Percentiles rank a stretch among this genome's conserved stretches.
phyloP scores from a whole-genome alignment of 179 eudicot species.

The Spergularia azorica region DNA sequence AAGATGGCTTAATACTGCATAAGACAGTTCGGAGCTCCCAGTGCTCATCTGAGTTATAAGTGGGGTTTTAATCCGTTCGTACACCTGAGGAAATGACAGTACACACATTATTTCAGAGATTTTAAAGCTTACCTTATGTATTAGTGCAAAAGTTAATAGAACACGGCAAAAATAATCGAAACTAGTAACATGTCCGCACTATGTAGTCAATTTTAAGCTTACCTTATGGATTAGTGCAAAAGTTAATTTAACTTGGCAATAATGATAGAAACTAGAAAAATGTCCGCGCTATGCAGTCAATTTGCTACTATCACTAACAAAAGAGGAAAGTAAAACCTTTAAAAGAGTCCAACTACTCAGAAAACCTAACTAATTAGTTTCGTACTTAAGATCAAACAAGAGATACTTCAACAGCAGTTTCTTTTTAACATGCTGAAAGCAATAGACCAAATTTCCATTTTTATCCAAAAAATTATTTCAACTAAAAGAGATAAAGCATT shows the following conservation, averaged over 20 bases:
- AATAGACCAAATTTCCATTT: too few relatives aligned
- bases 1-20: slow-evolving; percentile 89
- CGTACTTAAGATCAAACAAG: too few relatives aligned
- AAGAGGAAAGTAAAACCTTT: background rate
- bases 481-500: too few relatives aligned
- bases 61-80: slow-evolving; percentile 97
- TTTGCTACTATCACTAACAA: background rate
- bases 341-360: background rate
- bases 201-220: too few relatives aligned
- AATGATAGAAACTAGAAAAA: too few relatives aligned
- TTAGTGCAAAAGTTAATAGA: background rate
- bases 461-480: too few relatives aligned
- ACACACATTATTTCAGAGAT: background rate
- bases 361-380: too few relatives aligned
- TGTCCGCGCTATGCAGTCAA: too few relatives aligned
- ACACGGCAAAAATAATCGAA: slow-evolving; percentile 1
- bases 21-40: slow-evolving; percentile 93
- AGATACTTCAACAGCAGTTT: too few relatives aligned
- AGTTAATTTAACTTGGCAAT: too few relatives aligned
- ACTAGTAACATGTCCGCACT: background rate
- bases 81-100: slow-evolving; percentile 53
- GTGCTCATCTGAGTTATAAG: slow-evolving; percentile 89
- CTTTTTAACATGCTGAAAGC: too few relatives aligned
- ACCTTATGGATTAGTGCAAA: too few relatives aligned
- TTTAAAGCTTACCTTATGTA: background rate